A percentile compares a stretch with the other conserved stretches of the same genome.
Evolutionary conservation across 257 asterid genomes (phyloP).

Genomic region (Nicotiana tabacum): DNA sequence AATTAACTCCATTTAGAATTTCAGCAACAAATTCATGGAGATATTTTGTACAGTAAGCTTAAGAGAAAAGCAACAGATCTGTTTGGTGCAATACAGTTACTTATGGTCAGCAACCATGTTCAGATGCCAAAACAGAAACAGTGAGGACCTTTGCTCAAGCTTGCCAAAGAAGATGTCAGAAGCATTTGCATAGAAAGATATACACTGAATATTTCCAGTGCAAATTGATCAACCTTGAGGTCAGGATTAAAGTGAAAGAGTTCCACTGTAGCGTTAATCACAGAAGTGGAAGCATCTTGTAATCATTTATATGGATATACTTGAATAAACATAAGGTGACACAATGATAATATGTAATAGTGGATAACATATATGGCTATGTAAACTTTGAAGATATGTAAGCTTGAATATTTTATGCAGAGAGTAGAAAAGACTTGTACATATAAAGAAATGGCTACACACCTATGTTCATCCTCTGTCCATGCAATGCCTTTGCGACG

Average conservation of each 20-base stretch:
- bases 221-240: neutral
- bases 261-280: neutral
- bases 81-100: neutral
- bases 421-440: neutral
- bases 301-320: neutral
- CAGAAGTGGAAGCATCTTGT: neutral
- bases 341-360: neutral
- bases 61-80: neutral
- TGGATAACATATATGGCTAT: neutral
- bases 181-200: neutral
- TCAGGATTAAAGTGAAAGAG: neutral
- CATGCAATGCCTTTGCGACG: constrained; percentile 94
- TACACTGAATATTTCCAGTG: neutral
- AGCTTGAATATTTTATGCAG: neutral
- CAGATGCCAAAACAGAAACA: neutral
- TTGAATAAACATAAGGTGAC: neutral
- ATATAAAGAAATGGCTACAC: neutral
- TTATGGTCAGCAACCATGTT: neutral
- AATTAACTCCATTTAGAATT: neutral
- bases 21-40: neutral
- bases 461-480: constrained; percentile 99
- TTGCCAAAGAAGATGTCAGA: neutral
- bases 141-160: neutral
- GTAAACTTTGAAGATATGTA: neutral
- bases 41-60: neutral